Percentiles rank a stretch among this genome's conserved stretches.
Evolutionary conservation across 2,329 filamentous ascomycete species (phyloP).

Genomic region (Calonectria ilicicola): DNA sequence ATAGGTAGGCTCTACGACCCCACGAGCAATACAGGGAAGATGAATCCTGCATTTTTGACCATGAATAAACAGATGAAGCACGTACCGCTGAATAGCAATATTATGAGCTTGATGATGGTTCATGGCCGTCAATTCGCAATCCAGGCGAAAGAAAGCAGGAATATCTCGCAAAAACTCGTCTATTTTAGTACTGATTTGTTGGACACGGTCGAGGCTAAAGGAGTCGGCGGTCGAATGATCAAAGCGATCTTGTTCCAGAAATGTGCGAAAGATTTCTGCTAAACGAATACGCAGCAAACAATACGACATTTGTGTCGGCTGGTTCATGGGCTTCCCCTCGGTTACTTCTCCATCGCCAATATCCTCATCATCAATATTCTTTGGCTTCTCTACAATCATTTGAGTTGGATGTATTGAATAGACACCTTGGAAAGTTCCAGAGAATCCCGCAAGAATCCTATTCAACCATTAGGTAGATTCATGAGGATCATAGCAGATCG

Average conservation of each 20-base stretch:
- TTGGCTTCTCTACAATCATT: slow-evolving; percentile 50
- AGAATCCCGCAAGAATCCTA: slow-evolving; percentile 51
- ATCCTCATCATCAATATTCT: slow-evolving; percentile 51
- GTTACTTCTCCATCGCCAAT: slow-evolving; percentile 40
- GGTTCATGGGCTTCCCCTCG: slow-evolving; percentile 39
- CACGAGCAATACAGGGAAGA: slow-evolving; percentile 45
- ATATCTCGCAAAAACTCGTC: slow-evolving; percentile 36
- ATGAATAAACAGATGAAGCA: slow-evolving; percentile 42
- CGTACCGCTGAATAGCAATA: slow-evolving; percentile 43
- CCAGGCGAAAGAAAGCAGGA: slow-evolving; percentile 40
- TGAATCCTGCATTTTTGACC: slow-evolving; percentile 47
- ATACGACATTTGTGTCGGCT: slow-evolving; percentile 46
- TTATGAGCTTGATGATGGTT: neutral
- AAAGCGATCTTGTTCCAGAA: slow-evolving; percentile 45
- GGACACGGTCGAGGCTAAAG: slow-evolving; percentile 43
- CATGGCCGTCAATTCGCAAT: slow-evolving; percentile 24
- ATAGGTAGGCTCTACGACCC: slow-evolving; percentile 31
- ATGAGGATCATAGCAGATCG: neutral
- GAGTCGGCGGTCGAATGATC: slow-evolving; percentile 41
- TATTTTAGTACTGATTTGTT: slow-evolving; percentile 43
- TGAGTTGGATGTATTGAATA: slow-evolving; percentile 50
- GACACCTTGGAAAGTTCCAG: slow-evolving; percentile 43
- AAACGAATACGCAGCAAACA: slow-evolving; percentile 50
- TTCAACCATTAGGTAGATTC: neutral
- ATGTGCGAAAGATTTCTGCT: slow-evolving; percentile 47